Conservation (phyloP, 129 eudicot species). For the Helianthus annuus region HanXRQr2.0-SUNRISE NC_035449.2:190072689-190073188, state of each 20-base stretch:
- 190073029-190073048: slow-evolving; percentile 21
- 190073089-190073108: not conserved
- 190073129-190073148: slow-evolving; percentile 26
- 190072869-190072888: slow-evolving; percentile 29
- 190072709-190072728: slow-evolving; percentile 64
- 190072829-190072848: slow-evolving; percentile 75
- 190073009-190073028: slow-evolving; percentile 18
- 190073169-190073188: slow-evolving; percentile 7
- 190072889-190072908: slow-evolving; percentile 33
- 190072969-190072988: slow-evolving; percentile 50
- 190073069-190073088: not conserved
- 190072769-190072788: slow-evolving; percentile 35
- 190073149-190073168: not conserved
- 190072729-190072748: slow-evolving; percentile 36
- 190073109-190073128: slow-evolving; percentile 17
- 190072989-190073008: slow-evolving; percentile 33
- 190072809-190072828: slow-evolving; percentile 57
- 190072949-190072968: slow-evolving; percentile 36
- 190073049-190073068: slow-evolving; percentile 23
- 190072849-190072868: slow-evolving; percentile 46
- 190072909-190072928: slow-evolving; percentile 42
- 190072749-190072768: slow-evolving; percentile 49
- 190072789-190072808: slow-evolving; percentile 45
- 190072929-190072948: slow-evolving; percentile 33
- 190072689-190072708: slow-evolving; percentile 59